phyloP scores from a whole-genome alignment of 2,329 filamentous ascomycete species.

The Alternaria longipes region DNA sequence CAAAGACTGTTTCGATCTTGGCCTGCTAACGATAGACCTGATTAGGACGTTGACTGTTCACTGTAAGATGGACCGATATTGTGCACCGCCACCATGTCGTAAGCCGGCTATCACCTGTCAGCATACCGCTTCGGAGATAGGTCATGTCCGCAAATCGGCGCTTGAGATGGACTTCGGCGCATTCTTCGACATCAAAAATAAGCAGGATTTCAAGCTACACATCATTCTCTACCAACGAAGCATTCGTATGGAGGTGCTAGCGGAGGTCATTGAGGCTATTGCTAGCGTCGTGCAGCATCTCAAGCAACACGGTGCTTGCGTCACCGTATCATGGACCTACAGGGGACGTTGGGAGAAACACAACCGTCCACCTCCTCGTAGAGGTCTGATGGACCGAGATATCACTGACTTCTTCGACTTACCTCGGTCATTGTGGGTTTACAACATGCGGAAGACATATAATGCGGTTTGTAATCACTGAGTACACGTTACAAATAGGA shows the following conservation, averaged over 20 bases:
- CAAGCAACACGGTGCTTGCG: not conserved
- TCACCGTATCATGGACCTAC: slow-evolving; percentile 7
- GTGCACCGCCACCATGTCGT: too few relatives aligned
- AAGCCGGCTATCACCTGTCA: too few relatives aligned
- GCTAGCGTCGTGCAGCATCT: not conserved
- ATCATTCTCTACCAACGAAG: not conserved
- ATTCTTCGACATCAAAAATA: slow-evolving; percentile 1
- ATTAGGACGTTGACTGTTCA: slow-evolving; percentile 10
- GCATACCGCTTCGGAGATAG: too few relatives aligned
- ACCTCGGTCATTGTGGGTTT: too few relatives aligned
- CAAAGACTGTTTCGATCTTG: slow-evolving; percentile 1
- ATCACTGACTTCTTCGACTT: too few relatives aligned
- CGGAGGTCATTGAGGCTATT: not conserved
- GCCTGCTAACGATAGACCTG: not conserved
- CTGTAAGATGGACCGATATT: not conserved
- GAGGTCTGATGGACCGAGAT: too few relatives aligned
- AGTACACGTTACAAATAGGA: too few relatives aligned
- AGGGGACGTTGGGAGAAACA: not conserved
- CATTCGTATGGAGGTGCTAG: not conserved
- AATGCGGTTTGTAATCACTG: too few relatives aligned
- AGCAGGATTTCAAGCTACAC: slow-evolving; percentile 1
- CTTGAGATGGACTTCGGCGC: too few relatives aligned
- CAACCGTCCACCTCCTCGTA: not conserved
- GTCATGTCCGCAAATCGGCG: too few relatives aligned
- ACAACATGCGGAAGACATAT: too few relatives aligned